Evolutionary conservation across 441 rosid species (phyloP).

Genomic region (Cnidoscolus chayamansa): DNA sequence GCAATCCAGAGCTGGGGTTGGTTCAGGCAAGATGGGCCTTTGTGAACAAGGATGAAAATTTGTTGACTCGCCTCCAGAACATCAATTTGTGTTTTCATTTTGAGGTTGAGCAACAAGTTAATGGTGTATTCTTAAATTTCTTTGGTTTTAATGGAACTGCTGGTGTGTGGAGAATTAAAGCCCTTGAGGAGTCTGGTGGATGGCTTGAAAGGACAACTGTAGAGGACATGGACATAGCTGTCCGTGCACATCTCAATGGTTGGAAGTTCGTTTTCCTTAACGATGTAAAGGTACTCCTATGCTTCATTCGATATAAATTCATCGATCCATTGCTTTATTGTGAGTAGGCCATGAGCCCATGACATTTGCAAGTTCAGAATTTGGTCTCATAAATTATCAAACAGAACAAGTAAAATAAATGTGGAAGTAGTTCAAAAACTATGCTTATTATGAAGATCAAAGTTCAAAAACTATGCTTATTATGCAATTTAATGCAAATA

Average conservation of each 20-base stretch:
- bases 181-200: constrained; percentile 91
- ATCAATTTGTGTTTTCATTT: constrained; percentile 88
- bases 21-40: constrained; percentile 95
- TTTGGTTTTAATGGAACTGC: constrained; percentile 98
- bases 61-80: constrained; percentile 88
- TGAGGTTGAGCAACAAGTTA: constrained; percentile 96
- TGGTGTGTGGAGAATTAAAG: constrained; percentile 93
- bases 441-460: neutral
- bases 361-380: neutral
- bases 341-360: neutral
- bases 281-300: constrained; percentile 67
- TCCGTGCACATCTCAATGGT: constrained; percentile 90
- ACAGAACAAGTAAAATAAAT: neutral
- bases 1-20: constrained; percentile 72
- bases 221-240: constrained; percentile 96
- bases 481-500: neutral
- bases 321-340: constrained; percentile 1
- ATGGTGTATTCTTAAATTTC: constrained; percentile 75
- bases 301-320: constrained; percentile 10
- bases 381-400: neutral
- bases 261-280: constrained; percentile 92
- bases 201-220: constrained; percentile 97
- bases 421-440: neutral
- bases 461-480: neutral
- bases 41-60: constrained; percentile 88